Evolutionary conservation across 129 eudicot species (phyloP).

Genomic region (Apium graveolens): DNA sequence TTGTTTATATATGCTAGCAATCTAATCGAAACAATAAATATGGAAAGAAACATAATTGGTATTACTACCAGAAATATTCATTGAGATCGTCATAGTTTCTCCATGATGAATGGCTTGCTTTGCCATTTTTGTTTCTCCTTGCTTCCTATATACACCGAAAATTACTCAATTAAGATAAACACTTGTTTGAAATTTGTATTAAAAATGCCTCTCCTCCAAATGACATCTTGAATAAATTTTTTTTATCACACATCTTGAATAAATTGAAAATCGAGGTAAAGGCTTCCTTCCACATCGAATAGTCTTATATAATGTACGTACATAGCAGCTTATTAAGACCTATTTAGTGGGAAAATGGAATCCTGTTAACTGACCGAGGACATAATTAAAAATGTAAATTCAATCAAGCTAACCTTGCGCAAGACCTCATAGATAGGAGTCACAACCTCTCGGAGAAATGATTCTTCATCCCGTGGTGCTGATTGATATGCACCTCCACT

Average conservation of each 20-base stretch:
- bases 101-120: slow-evolving; percentile 97
- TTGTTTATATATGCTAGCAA: slow-evolving; percentile 7
- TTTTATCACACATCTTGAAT: not conserved
- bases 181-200: not conserved
- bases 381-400: slow-evolving; percentile 1
- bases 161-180: slow-evolving; percentile 15
- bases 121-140: slow-evolving; percentile 77
- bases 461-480: slow-evolving; percentile 58
- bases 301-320: not conserved
- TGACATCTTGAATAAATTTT: not conserved
- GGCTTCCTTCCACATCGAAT: not conserved
- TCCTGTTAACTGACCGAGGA: not conserved
- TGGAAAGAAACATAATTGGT: slow-evolving; percentile 13
- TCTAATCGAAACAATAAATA: not conserved
- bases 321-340: not conserved
- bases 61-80: slow-evolving; percentile 89
- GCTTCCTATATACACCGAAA: slow-evolving; percentile 66
- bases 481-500: slow-evolving; percentile 68
- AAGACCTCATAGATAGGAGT: slow-evolving; percentile 85
- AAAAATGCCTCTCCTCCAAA: not conserved
- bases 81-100: slow-evolving; percentile 97
- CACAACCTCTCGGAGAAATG: slow-evolving; percentile 71
- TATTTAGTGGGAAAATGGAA: not conserved
- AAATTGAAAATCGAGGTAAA: not conserved
- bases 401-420: slow-evolving; percentile 52